These are phyloP conservation scores for Trypanosoma cruzi DNA, from an alignment of 208 protist species.

Conservation along the genomic window DNA sequence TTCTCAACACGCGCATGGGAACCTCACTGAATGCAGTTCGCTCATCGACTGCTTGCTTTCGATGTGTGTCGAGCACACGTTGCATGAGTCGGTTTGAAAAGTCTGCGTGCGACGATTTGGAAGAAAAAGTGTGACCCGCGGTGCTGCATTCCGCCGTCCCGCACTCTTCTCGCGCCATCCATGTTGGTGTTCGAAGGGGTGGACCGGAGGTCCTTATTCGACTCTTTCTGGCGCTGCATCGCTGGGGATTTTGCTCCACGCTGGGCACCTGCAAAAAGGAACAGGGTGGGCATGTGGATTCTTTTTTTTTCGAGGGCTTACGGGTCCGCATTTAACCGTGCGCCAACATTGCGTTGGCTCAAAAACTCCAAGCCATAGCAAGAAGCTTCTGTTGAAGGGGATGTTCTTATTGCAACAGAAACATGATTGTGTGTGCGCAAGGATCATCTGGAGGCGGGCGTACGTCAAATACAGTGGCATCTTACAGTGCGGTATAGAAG, in stretches of 20 bases:
- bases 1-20: neutral
- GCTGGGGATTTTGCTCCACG: constrained; percentile 31
- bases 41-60: constrained; percentile 16
- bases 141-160: constrained; percentile 27
- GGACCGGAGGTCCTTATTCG: constrained; percentile 38
- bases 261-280: constrained; percentile 27
- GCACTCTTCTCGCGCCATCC: constrained; percentile 22
- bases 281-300: constrained; percentile 12
- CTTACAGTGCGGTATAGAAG: constrained; percentile 30
- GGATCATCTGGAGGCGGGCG: constrained; percentile 5
- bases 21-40: neutral
- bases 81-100: constrained; percentile 3
- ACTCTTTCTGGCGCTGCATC: constrained; percentile 23
- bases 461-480: constrained; percentile 36
- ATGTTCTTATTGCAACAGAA: constrained; percentile 36
- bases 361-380: constrained; percentile 28
- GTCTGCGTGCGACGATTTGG: constrained; percentile 13
- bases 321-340: constrained; percentile 4
- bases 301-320: constrained; percentile 30
- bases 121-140: constrained; percentile 20
- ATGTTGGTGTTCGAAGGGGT: constrained; percentile 32
- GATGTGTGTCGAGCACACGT: constrained; percentile 10
- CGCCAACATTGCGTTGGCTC: constrained; percentile 28
- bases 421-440: constrained; percentile 29
- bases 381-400: constrained; percentile 11